These are phyloP conservation scores for Saraca asoca DNA, from an alignment of 331 rosid species.

Conservation along the genomic window DNA sequence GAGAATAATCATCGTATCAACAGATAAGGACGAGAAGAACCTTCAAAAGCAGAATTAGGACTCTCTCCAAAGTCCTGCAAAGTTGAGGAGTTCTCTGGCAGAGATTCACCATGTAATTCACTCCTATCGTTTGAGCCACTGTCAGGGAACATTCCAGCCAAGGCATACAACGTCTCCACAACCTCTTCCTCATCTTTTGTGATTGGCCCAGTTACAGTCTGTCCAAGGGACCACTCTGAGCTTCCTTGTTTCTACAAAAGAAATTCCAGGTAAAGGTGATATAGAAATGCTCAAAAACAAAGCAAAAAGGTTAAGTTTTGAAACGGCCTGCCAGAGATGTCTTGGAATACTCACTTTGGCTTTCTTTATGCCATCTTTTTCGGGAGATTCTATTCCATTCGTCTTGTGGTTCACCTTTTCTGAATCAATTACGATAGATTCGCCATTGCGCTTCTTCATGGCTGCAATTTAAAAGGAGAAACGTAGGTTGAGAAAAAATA, in stretches of 20 bases:
- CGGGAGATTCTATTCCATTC: constrained; percentile 28
- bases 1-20: constrained; percentile 3
- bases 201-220: constrained; percentile 47
- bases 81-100: constrained; percentile 45
- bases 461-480: constrained; percentile 35
- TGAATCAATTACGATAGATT: constrained; percentile 41
- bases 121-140: constrained; percentile 37
- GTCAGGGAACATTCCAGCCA: constrained; percentile 74
- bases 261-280: constrained; percentile 22
- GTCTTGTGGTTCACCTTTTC: constrained; percentile 36
- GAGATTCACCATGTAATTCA: constrained; percentile 33
- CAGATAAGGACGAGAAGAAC: constrained; percentile 40
- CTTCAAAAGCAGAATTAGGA: constrained; percentile 45
- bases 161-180: constrained; percentile 70
- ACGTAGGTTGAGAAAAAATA: background rate
- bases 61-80: constrained; percentile 41
- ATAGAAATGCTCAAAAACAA: constrained; percentile 13
- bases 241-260: constrained; percentile 53
- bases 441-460: constrained; percentile 55
- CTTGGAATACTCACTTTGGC: constrained; percentile 46
- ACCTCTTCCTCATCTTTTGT: constrained; percentile 95
- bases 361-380: constrained; percentile 35
- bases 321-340: constrained; percentile 30
- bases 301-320: constrained; percentile 23
- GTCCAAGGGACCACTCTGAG: constrained; percentile 37